Evolutionary conservation across 2,329 filamentous ascomycete species (phyloP).

Genomic region (Colletotrichum liriopes): DNA sequence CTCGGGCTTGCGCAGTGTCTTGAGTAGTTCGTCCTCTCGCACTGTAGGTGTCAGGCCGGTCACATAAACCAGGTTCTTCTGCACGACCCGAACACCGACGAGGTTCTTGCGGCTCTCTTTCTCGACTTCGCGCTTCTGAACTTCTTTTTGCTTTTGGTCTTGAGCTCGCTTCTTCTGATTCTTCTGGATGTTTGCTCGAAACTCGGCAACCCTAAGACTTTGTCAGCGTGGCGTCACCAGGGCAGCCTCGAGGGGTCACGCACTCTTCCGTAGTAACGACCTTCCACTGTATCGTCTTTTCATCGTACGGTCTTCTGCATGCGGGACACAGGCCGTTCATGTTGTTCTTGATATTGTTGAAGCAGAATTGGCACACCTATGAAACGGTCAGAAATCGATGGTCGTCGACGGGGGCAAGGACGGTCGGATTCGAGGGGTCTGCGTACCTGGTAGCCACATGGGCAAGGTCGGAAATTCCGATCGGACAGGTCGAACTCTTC

Average conservation of each 20-base stretch:
- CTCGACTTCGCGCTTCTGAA: slow-evolving; percentile 95
- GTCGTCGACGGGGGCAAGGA: background rate
- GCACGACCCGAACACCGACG: slow-evolving; percentile 93
- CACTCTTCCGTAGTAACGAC: slow-evolving; percentile 96
- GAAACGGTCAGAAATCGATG: slow-evolving; percentile 29
- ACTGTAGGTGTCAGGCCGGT: slow-evolving; percentile 94
- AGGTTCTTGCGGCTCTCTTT: slow-evolving; percentile 96
- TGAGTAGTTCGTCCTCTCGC: slow-evolving; percentile 91
- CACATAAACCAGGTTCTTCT: slow-evolving; percentile 99
- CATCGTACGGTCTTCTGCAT: slow-evolving; percentile 94
- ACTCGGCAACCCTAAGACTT: slow-evolving; percentile 75
- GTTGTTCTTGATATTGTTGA: slow-evolving; percentile 98
- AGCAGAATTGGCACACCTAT: slow-evolving; percentile 99
- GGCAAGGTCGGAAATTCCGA: slow-evolving; percentile 96
- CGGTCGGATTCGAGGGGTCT: background rate
- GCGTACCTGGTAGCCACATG: slow-evolving; percentile 95
- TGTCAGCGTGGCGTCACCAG: slow-evolving; percentile 45
- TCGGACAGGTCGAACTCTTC: slow-evolving; percentile 99
- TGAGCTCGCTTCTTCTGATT: slow-evolving; percentile 93
- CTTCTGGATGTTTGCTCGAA: slow-evolving; percentile 85
- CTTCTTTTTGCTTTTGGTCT: slow-evolving; percentile 90
- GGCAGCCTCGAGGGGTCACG: slow-evolving; percentile 54
- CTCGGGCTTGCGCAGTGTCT: slow-evolving; percentile 89
- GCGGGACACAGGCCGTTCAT: slow-evolving; percentile 99
- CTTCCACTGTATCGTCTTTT: slow-evolving; percentile 97